Evolutionary conservation across 768 basidiomycete genomes (phyloP).

Genomic region (Calocybe cyanea): DNA sequence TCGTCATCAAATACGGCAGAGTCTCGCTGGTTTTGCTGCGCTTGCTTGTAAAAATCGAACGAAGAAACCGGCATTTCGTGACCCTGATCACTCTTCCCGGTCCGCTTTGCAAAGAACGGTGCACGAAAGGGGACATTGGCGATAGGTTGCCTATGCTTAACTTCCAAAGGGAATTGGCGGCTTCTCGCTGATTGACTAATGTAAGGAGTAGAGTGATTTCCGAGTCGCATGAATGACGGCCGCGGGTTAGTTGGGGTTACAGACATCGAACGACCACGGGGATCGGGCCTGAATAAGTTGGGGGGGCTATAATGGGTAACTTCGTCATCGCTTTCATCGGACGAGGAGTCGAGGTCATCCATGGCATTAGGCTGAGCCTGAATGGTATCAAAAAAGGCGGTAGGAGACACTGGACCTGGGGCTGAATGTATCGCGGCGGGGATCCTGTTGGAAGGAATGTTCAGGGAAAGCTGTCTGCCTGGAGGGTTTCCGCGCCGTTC

Average conservation of each 20-base stretch:
- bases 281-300: conserved; percentile 20
- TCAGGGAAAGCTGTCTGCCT: conserved; percentile 31
- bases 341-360: conserved; percentile 68
- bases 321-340: conserved; percentile 39
- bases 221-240: conserved; percentile 56
- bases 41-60: conserved; percentile 44
- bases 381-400: conserved; percentile 73
- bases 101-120: conserved; percentile 47
- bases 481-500: conserved; percentile 26
- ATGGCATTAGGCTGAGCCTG: conserved; percentile 68
- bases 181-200: conserved; percentile 38
- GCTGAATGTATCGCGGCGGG: conserved; percentile 52
- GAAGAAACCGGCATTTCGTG: conserved; percentile 33
- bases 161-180: conserved; percentile 26
- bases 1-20: conserved; percentile 4
- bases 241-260: conserved; percentile 27
- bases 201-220: conserved; percentile 70
- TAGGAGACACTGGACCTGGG: conserved; percentile 61
- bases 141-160: conserved; percentile 44
- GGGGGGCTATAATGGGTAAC: conserved; percentile 24
- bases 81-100: conserved; percentile 33
- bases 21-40: conserved; percentile 34
- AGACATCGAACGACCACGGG: conserved; percentile 35
- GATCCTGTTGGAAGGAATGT: conserved; percentile 42
- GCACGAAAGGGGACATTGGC: conserved; percentile 43